A percentile compares a stretch with the other conserved stretches of the same genome.
phyloP scores from a whole-genome alignment of 805 yeast species.

The Ogataea nitratoaversa region DNA sequence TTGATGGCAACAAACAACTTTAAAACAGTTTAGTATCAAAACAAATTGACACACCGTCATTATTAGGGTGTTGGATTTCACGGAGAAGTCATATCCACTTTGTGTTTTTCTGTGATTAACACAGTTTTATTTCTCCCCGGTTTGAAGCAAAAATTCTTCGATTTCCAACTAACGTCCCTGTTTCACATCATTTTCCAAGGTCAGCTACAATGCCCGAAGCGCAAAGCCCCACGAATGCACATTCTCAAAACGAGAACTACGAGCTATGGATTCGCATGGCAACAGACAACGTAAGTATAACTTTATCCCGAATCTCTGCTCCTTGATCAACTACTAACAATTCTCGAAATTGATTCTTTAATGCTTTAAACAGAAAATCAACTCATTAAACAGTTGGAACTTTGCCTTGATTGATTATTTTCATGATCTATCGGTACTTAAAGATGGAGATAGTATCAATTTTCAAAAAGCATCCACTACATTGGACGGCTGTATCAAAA shows the following conservation, averaged over 20 bases:
- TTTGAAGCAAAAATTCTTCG: no score
- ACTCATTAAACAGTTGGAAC: slow-evolving; percentile 82
- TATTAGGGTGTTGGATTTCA: no score
- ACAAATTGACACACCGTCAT: no score
- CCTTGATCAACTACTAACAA: neutral
- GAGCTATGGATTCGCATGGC: slow-evolving; percentile 83
- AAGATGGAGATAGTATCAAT: slow-evolving; percentile 75
- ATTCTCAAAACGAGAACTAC: slow-evolving; percentile 42
- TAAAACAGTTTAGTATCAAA: no score
- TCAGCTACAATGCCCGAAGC: slow-evolving; percentile 17
- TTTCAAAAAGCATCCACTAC: slow-evolving; percentile 91
- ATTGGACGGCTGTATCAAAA: slow-evolving; percentile 90
- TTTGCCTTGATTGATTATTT: slow-evolving; percentile 89
- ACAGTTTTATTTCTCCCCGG: no score
- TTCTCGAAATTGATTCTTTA: slow-evolving; percentile 1
- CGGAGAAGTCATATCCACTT: no score
- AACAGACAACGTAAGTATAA: slow-evolving; percentile 49
- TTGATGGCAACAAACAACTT: no score
- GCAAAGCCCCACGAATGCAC: slow-evolving; percentile 13
- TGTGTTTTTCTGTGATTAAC: no score
- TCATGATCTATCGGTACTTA: slow-evolving; percentile 70
- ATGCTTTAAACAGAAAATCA: slow-evolving; percentile 48
- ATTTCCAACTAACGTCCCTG: no score
- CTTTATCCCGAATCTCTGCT: neutral
- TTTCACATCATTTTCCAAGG: no score